Percentiles rank a stretch among this genome's conserved stretches.
phyloP scores from a whole-genome alignment of 108 stramenopile species.

The Bacterosira constricta region DNA sequence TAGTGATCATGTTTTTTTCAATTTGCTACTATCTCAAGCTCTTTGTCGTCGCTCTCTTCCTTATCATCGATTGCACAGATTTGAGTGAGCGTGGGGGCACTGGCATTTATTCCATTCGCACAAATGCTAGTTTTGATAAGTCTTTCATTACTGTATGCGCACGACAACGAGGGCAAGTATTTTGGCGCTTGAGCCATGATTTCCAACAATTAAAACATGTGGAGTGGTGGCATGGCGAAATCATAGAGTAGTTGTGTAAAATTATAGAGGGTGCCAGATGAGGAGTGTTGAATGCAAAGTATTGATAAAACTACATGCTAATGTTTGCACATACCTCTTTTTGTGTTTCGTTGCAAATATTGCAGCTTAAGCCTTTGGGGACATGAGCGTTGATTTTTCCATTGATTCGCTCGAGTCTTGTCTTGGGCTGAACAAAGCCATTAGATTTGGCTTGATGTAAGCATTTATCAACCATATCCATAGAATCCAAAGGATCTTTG shows the following conservation, averaged over 20 bases:
- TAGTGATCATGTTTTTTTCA: too few relatives aligned
- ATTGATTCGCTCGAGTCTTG: slow-evolving; percentile 11
- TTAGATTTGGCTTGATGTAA: slow-evolving; percentile 19
- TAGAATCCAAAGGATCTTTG: not conserved
- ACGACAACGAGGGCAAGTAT: slow-evolving; percentile 71
- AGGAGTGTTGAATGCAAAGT: slow-evolving; percentile 1
- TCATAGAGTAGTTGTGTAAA: slow-evolving; percentile 44
- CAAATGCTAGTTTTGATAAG: slow-evolving; percentile 55
- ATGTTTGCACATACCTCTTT: slow-evolving; percentile 38
- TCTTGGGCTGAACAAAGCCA: slow-evolving; percentile 11
- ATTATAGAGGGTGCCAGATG: not conserved
- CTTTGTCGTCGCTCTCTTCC: slow-evolving; percentile 27
- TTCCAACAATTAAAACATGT: slow-evolving; percentile 67
- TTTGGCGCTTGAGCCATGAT: slow-evolving; percentile 62
- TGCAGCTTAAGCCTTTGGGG: slow-evolving; percentile 56
- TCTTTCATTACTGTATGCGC: slow-evolving; percentile 33
- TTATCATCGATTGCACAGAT: slow-evolving; percentile 37
- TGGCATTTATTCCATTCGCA: slow-evolving; percentile 27
- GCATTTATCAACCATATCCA: slow-evolving; percentile 11
- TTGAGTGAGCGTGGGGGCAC: slow-evolving; percentile 42
- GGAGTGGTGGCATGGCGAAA: slow-evolving; percentile 66
- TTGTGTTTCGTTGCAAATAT: slow-evolving; percentile 48
- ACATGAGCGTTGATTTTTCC: slow-evolving; percentile 53
- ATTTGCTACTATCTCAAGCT: slow-evolving; percentile 36
- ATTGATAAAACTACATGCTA: not conserved